Conservation (phyloP, 1,139 yeast species). For the Taphrina wiesneri region DNA sequence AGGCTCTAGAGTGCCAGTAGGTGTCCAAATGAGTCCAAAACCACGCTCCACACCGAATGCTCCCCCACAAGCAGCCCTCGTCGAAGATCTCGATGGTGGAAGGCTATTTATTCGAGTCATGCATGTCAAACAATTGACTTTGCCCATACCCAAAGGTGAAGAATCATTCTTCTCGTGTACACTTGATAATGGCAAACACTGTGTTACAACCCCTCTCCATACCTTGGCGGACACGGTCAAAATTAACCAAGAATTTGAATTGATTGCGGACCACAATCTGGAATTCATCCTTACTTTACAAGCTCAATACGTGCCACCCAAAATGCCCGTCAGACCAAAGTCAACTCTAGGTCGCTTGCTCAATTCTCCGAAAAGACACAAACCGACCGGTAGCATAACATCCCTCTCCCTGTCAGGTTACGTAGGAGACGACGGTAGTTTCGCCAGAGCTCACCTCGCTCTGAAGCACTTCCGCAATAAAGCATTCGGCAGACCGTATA, state of each 20-base stretch:
- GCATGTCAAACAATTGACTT: conserved; percentile 13
- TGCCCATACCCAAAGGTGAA: conserved; percentile 31
- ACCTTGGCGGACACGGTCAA: conserved; percentile 51
- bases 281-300: conserved; percentile 76
- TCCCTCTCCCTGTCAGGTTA: conserved; percentile 23
- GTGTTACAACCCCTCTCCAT: conserved; percentile 71
- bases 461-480: conserved; percentile 26
- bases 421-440: conserved; percentile 34
- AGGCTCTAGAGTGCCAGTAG: conserved; percentile 15
- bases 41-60: not conserved
- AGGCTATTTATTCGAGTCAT: conserved; percentile 22
- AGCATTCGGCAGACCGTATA: conserved; percentile 36
- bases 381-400: conserved; percentile 24
- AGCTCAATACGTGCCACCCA: conserved; percentile 44
- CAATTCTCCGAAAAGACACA: conserved; percentile 30
- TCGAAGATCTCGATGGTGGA: conserved; percentile 15
- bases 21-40: conserved; percentile 22
- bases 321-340: conserved; percentile 12
- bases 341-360: conserved; percentile 31
- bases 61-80: not conserved
- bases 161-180: conserved; percentile 45
- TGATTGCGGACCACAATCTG: conserved; percentile 64
- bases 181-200: conserved; percentile 86
- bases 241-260: conserved; percentile 81
- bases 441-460: conserved; percentile 34